A percentile compares a stretch with the other conserved stretches of the same genome.
phyloP scores from a whole-genome alignment of 345 rosid species.

The Brassica nigra region DNA sequence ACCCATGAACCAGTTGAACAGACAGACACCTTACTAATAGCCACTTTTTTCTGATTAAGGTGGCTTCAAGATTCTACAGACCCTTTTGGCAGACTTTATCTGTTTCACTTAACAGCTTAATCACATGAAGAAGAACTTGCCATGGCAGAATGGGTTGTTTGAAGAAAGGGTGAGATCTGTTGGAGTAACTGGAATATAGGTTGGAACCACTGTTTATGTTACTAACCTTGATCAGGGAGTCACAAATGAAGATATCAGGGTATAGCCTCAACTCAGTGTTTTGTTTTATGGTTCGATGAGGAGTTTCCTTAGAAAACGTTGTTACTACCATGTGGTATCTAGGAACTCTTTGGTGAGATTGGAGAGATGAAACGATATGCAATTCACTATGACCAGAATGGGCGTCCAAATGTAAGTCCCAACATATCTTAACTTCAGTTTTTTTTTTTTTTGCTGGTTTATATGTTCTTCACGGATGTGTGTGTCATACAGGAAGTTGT shows the following conservation, averaged over 20 bases:
- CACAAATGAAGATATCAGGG: constrained; percentile 93
- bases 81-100: constrained; percentile 55
- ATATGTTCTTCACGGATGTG: neutral
- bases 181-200: constrained; percentile 78
- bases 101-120: constrained; percentile 63
- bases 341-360: constrained; percentile 93
- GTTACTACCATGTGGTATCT: neutral
- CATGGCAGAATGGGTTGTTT: constrained; percentile 90
- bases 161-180: constrained; percentile 94
- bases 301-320: constrained; percentile 22
- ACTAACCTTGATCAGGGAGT: constrained; percentile 91
- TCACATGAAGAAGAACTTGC: constrained; percentile 67
- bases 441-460: neutral
- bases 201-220: constrained; percentile 77
- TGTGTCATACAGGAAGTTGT: constrained; percentile 69
- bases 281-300: constrained; percentile 16
- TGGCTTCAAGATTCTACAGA: constrained; percentile 52
- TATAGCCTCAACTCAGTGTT: constrained; percentile 45
- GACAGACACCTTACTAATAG: no score
- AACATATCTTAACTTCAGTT: neutral
- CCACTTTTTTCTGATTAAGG: constrained; percentile 38
- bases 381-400: constrained; percentile 77
- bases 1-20: no score
- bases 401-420: constrained; percentile 78
- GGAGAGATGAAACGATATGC: constrained; percentile 89